Evolutionary conservation across 257 asterid genomes (phyloP), one percentile per base, ranked within the genome.

Genomic region (Gentiana macrophylla): DNA sequence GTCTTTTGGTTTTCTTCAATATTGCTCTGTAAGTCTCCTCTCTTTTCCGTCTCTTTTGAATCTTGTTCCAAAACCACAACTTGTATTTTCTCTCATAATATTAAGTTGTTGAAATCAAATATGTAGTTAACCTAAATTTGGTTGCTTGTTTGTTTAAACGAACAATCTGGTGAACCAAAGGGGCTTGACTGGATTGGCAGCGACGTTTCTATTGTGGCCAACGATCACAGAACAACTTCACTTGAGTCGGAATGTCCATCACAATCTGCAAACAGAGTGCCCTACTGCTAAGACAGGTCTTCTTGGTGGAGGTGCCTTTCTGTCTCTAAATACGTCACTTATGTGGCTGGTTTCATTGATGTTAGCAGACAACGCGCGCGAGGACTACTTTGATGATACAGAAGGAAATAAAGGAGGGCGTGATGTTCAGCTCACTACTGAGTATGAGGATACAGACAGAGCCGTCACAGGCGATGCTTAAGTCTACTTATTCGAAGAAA

Each of bases 241-340:
- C 79, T 56, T 54, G 8, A 34, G 36, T 9, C 48, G 10, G n/a
- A 64, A 45, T 50, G 37, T 85, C 56, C 98, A 91, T 57, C 87
- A 75, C 69, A 71, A 80, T 34, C 41, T 91, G 69, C 80, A 81
- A 63, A 81, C 88, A 3, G 43, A 61, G 0, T 91, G 98, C 83
- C 94, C 95, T 1, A 87, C 97, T n/a, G 98, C 98, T 62, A 88
- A 92, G 83, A 87, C 98, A 0, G 98, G 98, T 35, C 79, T 92
- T 75, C 80, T 92, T 2, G 98, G 98, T 1, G 98, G 98, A 48
- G 98, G 98, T n/a, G 98, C 98, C 2, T 88, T 92, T 60, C 73
- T 92, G 4, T 81, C 97, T 9, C 86, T 92, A 1, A 95, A 92
- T 61, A 75, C 98, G 0, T 70, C 82, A 63, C 94, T 92, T 43